Evolutionary conservation across 2,329 filamentous ascomycete genomes (phyloP), one percentile per base, ranked within the genome.

Genomic region (Penicillium fuscoglaucum): DNA sequence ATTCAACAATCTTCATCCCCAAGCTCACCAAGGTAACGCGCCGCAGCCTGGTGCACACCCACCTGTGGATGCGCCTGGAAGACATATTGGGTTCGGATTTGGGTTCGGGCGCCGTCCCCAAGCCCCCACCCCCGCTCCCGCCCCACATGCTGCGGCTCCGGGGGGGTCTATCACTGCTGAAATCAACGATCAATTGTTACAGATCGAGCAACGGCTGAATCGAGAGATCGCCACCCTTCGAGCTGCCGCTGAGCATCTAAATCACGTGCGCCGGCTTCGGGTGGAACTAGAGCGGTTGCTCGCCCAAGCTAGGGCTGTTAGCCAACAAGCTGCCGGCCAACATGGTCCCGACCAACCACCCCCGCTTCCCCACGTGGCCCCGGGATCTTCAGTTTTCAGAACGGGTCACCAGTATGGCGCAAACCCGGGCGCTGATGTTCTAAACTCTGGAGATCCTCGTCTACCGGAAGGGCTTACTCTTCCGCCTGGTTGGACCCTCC

Each of bases 141-240:
- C 52, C 45, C 64, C 58, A 57, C 26, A 54, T 12, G 39, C 31
- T 29, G 33, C 24, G 39, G 43, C 56, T 44, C 59, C 57, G 52
- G 61, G 52, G 44, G 49, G 65, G n/a, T 64, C 67, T 29, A 71
- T 59, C 47, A 55, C 65, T 52, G 57, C 65, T 33, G 69, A 67
- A 63, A 81, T 89, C 28, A 81, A 85, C 50, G 75, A 78, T 15
- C 85, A 91, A 55, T 76, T 95, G 35, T 78, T 83, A 35, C 83
- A 87, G 41, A 81, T 91, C 15, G 88, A 91, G 64, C 83, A 87
- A 55, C 84, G 89, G 54, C 80, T 95, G 26, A 80, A 87, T 64
- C 83, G 86, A 55, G 89, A 93, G 68, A 81, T 90, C 35, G 80
- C 84, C 47, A 78, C 77, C 43, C 77, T 93, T 19, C 84, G 87